These are phyloP conservation scores for Dissoconium aciculare DNA, from an alignment of 2,329 filamentous ascomycete genomes.

Conservation along the genomic window DNA sequence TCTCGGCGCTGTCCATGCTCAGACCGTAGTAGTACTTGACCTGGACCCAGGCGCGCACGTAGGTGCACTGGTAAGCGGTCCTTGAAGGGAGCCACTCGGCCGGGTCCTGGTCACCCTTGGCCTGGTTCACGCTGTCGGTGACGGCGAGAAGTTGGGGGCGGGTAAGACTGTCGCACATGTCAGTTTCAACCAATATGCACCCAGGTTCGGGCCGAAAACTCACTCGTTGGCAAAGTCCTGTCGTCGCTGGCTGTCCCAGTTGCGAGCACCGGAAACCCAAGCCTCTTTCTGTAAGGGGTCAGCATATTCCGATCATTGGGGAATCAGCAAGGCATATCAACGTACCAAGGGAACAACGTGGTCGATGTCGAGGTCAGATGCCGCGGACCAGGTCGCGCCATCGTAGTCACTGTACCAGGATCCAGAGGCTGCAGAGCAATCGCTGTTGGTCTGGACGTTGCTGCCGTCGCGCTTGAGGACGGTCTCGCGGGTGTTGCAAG, in stretches of 20 bases:
- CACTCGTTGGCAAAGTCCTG: conserved; percentile 48
- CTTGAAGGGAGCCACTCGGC: conserved; percentile 64
- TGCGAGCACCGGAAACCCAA: conserved; percentile 46
- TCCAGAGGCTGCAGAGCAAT: conserved; percentile 51
- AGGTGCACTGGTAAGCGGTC: conserved; percentile 59
- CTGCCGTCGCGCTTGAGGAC: conserved; percentile 62
- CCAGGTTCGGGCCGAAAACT: neutral
- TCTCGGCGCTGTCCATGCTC: conserved; percentile 57
- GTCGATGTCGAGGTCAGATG: conserved; percentile 64
- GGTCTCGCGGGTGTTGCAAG: conserved; percentile 58
- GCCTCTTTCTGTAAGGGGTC: conserved; percentile 10
- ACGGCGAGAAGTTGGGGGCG: conserved; percentile 67
- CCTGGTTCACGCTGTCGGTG: conserved; percentile 59
- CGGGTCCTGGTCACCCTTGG: conserved; percentile 57
- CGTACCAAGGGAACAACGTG: conserved; percentile 59
- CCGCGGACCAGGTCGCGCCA: conserved; percentile 51
- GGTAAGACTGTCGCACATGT: conserved; percentile 43
- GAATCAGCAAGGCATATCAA: neutral
- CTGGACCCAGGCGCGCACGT: conserved; percentile 60
- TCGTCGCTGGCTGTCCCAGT: conserved; percentile 55
- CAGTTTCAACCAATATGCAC: neutral
- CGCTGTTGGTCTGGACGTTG: conserved; percentile 41
- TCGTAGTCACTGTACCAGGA: conserved; percentile 61
- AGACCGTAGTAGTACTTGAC: conserved; percentile 62
- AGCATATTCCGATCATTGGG: neutral